A percentile compares a stretch with the other conserved stretches of the same genome.
These are phyloP conservation scores for Lipomyces starkeyi DNA, from an alignment of 805 yeast species.

Conservation along the genomic window DNA sequence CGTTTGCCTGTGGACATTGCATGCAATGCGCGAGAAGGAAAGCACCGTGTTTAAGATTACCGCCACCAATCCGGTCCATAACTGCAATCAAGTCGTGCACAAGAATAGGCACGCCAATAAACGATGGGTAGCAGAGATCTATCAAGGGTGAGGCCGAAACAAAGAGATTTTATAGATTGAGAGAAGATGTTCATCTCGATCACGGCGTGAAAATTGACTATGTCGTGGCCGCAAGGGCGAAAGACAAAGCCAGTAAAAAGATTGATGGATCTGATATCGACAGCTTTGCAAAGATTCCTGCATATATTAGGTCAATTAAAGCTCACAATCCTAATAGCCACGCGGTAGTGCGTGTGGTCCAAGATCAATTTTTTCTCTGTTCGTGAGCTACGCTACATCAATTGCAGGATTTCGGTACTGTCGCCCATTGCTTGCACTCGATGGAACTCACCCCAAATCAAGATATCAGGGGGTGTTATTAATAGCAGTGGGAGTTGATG, in stretches of 20 bases:
- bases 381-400: not conserved
- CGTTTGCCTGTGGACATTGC: not conserved
- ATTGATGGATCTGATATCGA: not conserved
- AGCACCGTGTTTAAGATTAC: not conserved
- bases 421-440: too few species aligned
- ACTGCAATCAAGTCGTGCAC: not conserved
- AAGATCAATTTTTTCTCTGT: not conserved
- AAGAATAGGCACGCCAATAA: not conserved
- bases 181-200: slow-evolving; percentile 5
- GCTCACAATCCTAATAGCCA: not conserved
- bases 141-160: not conserved
- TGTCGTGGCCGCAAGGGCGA: not conserved
- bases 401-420: not conserved
- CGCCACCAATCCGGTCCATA: not conserved
- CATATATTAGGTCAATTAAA: not conserved
- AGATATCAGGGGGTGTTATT: not conserved
- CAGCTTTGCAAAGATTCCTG: not conserved
- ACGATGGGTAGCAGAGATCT: not conserved
- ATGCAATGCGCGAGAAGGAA: not conserved
- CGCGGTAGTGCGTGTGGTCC: not conserved
- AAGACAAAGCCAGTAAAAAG: not conserved
- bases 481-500: not conserved
- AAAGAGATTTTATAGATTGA: not conserved
- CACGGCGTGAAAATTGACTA: not conserved
- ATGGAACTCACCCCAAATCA: too few species aligned